These are phyloP conservation scores for Scleroderma citrinum DNA, from an alignment of 768 basidiomycete species.

Conservation along the genomic window DNA sequence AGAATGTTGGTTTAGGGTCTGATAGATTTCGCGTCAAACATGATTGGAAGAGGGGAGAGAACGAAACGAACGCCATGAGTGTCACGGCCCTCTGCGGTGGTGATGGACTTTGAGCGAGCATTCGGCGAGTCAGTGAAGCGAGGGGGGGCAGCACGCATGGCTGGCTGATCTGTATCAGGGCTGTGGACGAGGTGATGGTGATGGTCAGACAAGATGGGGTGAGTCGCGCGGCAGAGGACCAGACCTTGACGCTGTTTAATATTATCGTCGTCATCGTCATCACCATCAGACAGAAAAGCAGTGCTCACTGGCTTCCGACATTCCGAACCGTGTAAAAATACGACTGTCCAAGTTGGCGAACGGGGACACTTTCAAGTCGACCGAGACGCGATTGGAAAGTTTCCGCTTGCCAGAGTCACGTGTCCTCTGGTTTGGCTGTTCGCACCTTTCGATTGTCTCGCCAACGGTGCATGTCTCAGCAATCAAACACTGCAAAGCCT, in stretches of 20 bases:
- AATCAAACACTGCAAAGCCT: conserved; percentile 78
- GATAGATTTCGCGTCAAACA: not conserved
- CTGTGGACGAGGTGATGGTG: not conserved
- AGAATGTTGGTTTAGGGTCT: conserved; percentile 57
- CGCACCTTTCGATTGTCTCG: conserved; percentile 29
- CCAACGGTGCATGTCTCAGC: conserved; percentile 87
- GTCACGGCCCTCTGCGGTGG: conserved; percentile 65
- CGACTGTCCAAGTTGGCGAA: not conserved
- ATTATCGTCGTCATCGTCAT: too few relatives aligned
- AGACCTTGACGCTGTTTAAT: conserved; percentile 1
- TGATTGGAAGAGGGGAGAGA: not conserved
- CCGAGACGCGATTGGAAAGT: conserved; percentile 1
- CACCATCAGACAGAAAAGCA: conserved; percentile 1
- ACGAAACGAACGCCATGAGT: conserved; percentile 62
- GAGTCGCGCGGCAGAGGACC: not conserved
- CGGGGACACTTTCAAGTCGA: too few relatives aligned
- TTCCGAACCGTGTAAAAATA: conserved; percentile 4
- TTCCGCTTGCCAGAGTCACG: not conserved
- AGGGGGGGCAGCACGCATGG: conserved; percentile 13
- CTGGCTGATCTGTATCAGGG: conserved; percentile 7
- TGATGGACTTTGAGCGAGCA: conserved; percentile 78
- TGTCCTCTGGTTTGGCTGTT: not conserved
- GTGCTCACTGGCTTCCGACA: conserved; percentile 11
- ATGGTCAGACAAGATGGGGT: not conserved
- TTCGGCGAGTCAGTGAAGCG: conserved; percentile 60